These are phyloP conservation scores for Pestalotiopsis sp. DNA, from an alignment of 2,329 filamentous ascomycete genomes.

Conservation along the genomic window DNA sequence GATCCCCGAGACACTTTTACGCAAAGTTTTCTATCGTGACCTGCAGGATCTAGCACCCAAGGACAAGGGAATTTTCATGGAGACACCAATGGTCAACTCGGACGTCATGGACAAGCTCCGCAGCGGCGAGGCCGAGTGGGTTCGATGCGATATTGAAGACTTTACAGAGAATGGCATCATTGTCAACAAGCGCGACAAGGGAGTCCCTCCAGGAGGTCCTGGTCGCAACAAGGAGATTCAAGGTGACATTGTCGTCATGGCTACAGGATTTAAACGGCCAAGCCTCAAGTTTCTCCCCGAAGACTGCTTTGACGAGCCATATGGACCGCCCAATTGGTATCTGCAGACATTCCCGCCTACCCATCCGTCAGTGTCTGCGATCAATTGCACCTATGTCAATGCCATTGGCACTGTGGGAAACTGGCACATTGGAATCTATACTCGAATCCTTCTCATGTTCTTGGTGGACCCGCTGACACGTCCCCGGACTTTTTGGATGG, in stretches of 20 bases:
- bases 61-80: slow-evolving; percentile 73
- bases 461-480: slow-evolving; percentile 75
- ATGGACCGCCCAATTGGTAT: slow-evolving; percentile 83
- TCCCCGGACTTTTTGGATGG: slow-evolving; percentile 73
- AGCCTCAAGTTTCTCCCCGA: slow-evolving; percentile 72
- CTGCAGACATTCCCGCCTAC: slow-evolving; percentile 80
- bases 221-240: slow-evolving; percentile 66
- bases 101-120: slow-evolving; percentile 77
- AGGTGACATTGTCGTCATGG: slow-evolving; percentile 79
- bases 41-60: slow-evolving; percentile 71
- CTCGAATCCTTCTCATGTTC: slow-evolving; percentile 83
- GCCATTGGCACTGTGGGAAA: slow-evolving; percentile 83
- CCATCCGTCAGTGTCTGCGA: slow-evolving; percentile 73
- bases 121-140: slow-evolving; percentile 71
- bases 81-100: slow-evolving; percentile 86
- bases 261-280: slow-evolving; percentile 78
- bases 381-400: slow-evolving; percentile 78
- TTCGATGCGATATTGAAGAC: slow-evolving; percentile 74
- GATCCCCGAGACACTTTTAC: slow-evolving; percentile 75
- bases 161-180: slow-evolving; percentile 64
- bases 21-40: slow-evolving; percentile 81
- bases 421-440: slow-evolving; percentile 90
- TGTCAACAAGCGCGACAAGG: slow-evolving; percentile 71
- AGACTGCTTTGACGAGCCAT: slow-evolving; percentile 71
- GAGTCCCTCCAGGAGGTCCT: slow-evolving; percentile 74